Evolutionary conservation across 495 filamentous ascomycete genomes (phyloP).

Genomic region (Melanomma pulvis-pyrius): DNA sequence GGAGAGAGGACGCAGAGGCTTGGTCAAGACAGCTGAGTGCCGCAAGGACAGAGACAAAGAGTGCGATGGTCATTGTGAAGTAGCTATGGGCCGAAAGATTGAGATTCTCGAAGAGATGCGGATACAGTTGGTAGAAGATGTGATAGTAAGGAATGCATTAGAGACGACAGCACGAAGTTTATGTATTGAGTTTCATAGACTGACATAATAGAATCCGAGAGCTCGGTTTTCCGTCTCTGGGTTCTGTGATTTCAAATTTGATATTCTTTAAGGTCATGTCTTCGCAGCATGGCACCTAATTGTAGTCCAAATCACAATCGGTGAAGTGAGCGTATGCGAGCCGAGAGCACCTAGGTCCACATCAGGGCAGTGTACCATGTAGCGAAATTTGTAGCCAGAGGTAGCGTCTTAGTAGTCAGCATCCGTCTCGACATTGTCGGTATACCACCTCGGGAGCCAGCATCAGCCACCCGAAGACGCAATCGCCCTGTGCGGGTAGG

Average conservation of each 20-base stretch:
- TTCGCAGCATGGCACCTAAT: background rate
- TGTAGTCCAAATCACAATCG: background rate
- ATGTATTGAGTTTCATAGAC: too few relatives aligned
- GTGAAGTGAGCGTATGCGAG: background rate
- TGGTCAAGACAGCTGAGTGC: background rate
- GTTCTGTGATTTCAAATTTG: background rate
- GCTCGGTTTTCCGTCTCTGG: background rate
- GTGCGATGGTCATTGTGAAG: background rate
- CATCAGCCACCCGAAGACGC: too few relatives aligned
- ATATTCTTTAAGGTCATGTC: background rate
- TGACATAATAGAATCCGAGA: too few relatives aligned
- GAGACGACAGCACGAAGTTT: too few relatives aligned
- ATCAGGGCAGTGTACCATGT: background rate
- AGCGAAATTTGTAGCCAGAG: background rate
- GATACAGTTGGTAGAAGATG: background rate
- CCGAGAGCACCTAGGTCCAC: background rate
- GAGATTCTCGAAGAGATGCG: background rate
- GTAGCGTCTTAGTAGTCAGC: too few relatives aligned
- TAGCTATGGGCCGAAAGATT: background rate
- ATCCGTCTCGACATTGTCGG: too few relatives aligned
- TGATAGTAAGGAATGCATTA: background rate
- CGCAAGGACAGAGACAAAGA: background rate
- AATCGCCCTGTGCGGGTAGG: too few relatives aligned
- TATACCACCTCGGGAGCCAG: too few relatives aligned
- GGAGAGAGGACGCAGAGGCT: background rate